phyloP scores from a whole-genome alignment of 768 basidiomycete species.

The Amanita subjunquillea region DNA sequence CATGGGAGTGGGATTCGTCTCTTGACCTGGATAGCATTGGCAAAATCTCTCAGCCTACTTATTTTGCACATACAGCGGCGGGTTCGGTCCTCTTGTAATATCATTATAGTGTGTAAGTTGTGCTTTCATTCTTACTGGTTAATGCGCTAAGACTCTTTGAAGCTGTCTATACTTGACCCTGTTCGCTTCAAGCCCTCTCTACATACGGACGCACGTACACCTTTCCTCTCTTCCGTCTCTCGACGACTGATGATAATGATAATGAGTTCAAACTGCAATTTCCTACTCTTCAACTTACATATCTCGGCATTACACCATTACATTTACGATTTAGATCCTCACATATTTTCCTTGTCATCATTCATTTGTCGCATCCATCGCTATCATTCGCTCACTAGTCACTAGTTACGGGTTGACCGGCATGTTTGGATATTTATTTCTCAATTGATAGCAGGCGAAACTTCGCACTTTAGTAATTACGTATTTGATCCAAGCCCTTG shows the following conservation, averaged over 20 bases:
- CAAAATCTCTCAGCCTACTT: not conserved
- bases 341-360: not conserved
- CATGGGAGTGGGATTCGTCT: not conserved
- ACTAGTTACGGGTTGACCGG: not conserved
- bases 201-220: not conserved
- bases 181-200: not conserved
- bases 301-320: not conserved
- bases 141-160: not conserved
- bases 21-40: not conserved
- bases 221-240: not conserved
- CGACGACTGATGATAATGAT: not conserved
- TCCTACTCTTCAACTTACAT: not conserved
- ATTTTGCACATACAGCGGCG: not conserved
- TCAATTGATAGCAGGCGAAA: slow-evolving; percentile 4
- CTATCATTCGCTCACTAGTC: not conserved
- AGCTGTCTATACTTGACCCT: not conserved
- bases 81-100: not conserved
- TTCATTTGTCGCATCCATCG: not conserved
- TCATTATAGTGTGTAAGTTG: slow-evolving; percentile 2
- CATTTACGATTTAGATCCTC: not conserved
- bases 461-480: not conserved
- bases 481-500: too few species aligned
- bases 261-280: not conserved
- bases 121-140: not conserved
- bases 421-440: not conserved